Evolutionary conservation across 441 rosid species (phyloP).

Genomic region (Gossypium gossypioides): DNA sequence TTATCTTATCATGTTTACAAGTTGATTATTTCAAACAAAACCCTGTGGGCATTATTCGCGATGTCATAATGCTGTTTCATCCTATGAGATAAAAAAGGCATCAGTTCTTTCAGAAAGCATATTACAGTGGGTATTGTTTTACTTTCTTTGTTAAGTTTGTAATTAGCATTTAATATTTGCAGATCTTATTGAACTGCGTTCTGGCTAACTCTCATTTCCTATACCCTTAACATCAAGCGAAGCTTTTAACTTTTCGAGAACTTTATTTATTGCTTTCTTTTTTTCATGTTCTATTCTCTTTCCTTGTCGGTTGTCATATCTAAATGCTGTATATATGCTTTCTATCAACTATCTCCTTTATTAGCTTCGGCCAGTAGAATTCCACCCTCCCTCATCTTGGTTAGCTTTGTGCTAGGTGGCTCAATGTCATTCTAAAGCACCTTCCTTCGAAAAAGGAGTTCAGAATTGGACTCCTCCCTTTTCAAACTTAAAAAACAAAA

Average conservation of each 20-base stretch:
- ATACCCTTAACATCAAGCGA: neutral
- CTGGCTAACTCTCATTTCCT: neutral
- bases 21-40: slow-evolving; percentile 13
- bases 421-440: neutral
- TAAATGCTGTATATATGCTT: neutral
- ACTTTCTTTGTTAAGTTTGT: slow-evolving; percentile 10
- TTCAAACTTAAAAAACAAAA: neutral
- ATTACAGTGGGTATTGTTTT: slow-evolving; percentile 34
- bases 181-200: neutral
- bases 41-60: slow-evolving; percentile 62
- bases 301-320: neutral
- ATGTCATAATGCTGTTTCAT: slow-evolving; percentile 38
- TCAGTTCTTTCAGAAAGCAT: slow-evolving; percentile 38
- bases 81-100: slow-evolving; percentile 40
- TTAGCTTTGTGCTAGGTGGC: neutral
- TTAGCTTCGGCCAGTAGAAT: neutral
- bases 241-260: neutral
- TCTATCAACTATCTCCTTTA: neutral
- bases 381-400: neutral
- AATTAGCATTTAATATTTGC: slow-evolving; percentile 7
- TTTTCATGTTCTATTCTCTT: neutral
- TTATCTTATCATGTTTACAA: slow-evolving; percentile 15
- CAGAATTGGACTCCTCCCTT: neutral
- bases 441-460: neutral
- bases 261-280: neutral